Percentiles rank a stretch among this genome's conserved stretches.
These are phyloP conservation scores for Apiospora aurea DNA, from an alignment of 2,329 filamentous ascomycete species.

Conservation along the genomic window DNA sequence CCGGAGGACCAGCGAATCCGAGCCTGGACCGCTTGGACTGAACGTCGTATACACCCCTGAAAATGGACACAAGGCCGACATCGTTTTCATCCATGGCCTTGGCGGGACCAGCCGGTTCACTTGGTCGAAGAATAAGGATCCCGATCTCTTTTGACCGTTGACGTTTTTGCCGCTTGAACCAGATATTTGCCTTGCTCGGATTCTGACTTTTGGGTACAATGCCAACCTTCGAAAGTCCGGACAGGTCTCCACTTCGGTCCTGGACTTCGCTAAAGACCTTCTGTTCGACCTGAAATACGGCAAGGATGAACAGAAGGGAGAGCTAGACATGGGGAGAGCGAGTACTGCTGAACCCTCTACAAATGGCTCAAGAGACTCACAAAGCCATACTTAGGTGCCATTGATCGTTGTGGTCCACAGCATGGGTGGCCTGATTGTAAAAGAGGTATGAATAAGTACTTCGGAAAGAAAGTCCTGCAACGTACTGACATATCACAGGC, in stretches of 20 bases:
- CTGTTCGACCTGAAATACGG: constrained; percentile 39
- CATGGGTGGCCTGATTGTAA: constrained; percentile 42
- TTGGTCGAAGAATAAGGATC: constrained; percentile 41
- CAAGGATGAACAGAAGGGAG: constrained; percentile 32
- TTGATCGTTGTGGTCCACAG: constrained; percentile 40
- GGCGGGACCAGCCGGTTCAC: constrained; percentile 41
- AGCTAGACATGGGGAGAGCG: constrained; percentile 37
- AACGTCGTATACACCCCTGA: constrained; percentile 32
- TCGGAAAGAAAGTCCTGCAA: too few species aligned
- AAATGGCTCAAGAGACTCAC: not conserved
- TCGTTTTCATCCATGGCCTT: constrained; percentile 45
- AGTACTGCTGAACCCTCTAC: not conserved
- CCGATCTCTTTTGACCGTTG: constrained; percentile 41
- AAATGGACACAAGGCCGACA: constrained; percentile 34
- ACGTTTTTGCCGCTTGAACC: constrained; percentile 41
- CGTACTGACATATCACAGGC: too few species aligned
- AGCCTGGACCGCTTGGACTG: constrained; percentile 28
- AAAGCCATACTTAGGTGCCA: constrained; percentile 29
- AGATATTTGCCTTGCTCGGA: constrained; percentile 36
- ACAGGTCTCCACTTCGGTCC: constrained; percentile 34
- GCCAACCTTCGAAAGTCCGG: constrained; percentile 34
- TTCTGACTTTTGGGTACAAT: constrained; percentile 46
- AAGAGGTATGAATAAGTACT: constrained; percentile 35
- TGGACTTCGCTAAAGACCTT: constrained; percentile 44
- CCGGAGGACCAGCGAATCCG: not conserved